Evolutionary conservation across 495 filamentous ascomycete genomes (phyloP), one percentile per base, ranked within the genome.

Genomic region (Lasiosphaeriaceae sp.): DNA sequence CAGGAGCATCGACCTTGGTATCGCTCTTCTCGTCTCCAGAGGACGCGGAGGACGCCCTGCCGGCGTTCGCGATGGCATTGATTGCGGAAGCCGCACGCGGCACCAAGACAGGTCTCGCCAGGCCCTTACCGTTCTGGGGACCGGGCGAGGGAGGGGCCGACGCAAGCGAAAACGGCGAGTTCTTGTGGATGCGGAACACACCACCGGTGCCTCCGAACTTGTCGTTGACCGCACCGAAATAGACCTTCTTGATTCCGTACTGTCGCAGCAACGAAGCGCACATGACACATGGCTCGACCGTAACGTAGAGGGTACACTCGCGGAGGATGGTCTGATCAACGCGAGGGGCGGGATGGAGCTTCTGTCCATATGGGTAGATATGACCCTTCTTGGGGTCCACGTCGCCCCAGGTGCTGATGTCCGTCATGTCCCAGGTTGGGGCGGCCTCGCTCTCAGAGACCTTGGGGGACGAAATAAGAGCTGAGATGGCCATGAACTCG

Each of bases 281-380:
- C 94, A 98, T 98, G 64, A 98, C 86, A 68, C 94, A 98, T 2
- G 94, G 94, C 68, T 98, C 94, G 49, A 97, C 92, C 0, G 94
- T 97, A 31, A 98, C 94, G 69, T 98, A 98, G 26, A 97, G 81
- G 63, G 87, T 85, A 43, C 87, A 90, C 39, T 88, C 80, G 23
- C 71, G 66, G 60, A 97, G 77, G 52, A 90, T 77, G 8, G 75
- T 78, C 6, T 78, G 75, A 50, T 68, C 53, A 34, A 80, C 71
- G 31, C 69, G 63, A 1, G 74, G 73, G 7, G 74, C 55, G 1
- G 75, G 76, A 50, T 77, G 72, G 1, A 75, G 71, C 62, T 80
- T 80, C 55, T 78, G 74, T 19, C 77, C 77, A 49, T 80, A 80
- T 12, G 77, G 77, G 44, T 67, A 79, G 41, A 77, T 62, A 46